These are phyloP conservation scores for Trichosporon faecale DNA, from an alignment of 1,284 basidiomycete species.

Conservation along the genomic window DNA sequence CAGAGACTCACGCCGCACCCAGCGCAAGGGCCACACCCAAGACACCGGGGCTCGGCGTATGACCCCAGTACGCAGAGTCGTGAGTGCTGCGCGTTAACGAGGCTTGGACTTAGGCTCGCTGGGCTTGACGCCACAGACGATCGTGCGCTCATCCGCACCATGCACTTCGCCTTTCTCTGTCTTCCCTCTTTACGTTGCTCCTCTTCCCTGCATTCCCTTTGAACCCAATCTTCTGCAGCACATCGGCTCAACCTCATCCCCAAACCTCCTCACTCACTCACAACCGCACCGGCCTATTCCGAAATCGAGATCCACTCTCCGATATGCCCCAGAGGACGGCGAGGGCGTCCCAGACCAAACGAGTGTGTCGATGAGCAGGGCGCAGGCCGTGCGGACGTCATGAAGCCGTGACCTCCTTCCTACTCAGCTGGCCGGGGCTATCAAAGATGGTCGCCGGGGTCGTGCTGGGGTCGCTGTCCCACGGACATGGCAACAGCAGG, in stretches of 20 bases:
- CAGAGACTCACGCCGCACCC: background rate
- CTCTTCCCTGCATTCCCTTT: background rate
- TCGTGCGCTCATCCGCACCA: constrained; percentile 2
- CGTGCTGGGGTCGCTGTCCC: background rate
- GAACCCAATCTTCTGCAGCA: background rate
- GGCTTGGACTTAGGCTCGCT: background rate
- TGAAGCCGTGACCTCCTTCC: background rate
- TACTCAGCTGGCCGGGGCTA: too few relatives aligned
- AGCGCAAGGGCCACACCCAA: background rate
- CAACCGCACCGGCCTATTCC: background rate
- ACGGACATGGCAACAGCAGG: background rate
- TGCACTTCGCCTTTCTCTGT: background rate
- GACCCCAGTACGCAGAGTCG: background rate
- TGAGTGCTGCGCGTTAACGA: background rate
- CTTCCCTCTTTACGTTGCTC: background rate
- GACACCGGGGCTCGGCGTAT: background rate
- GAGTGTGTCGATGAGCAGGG: background rate
- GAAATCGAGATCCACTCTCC: background rate
- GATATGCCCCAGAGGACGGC: background rate
- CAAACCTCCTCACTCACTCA: background rate
- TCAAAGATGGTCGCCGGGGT: background rate
- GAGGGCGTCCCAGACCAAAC: background rate
- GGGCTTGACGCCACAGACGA: constrained; percentile 11
- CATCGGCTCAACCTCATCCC: background rate
- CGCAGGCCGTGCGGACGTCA: background rate